Base-by-base conservation (phyloP, 2,329 filamentous ascomycete species). In the Ophiobolus disseminans region DNA sequence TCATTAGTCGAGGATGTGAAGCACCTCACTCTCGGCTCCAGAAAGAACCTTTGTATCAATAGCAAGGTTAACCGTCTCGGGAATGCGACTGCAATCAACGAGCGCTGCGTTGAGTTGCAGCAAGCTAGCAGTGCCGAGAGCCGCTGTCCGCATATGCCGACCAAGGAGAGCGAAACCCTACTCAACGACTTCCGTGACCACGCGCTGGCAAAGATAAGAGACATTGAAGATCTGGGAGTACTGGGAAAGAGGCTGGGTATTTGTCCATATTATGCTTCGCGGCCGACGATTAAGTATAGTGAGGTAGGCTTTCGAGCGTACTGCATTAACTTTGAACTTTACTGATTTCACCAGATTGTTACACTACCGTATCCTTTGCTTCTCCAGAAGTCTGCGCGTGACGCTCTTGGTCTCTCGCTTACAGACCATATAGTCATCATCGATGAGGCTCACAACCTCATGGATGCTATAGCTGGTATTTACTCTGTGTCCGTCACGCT, bases 381-480 rank as follows among this genome's bases (percentile, higher is more conserved):
- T 0, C 78, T 99, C 3, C 94, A 97, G 65, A 89, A 87, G 62
- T 89, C 86, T 3, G 92, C 94, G 0, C 82, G 94, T 39, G 92
- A 97, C 52, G 91, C 94, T 0, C 80, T 99, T 0, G 88, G 89
- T 0, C 86, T 99, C 34, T 93, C 88, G 19, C 75, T 99, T 7
- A 91, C 95, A 62, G 86, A 86, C 4, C 94, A 96, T 65, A 80
- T 99, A 0, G 86, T 99, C n/a, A 89, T 99, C 20, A 90, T 99
- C 38, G 94, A 99, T 60, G 94, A 99, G 76, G 94, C 94, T 0
- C 94, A 99, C 70, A 99, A 99, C 66, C 83, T 99, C 42, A 96
- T 97, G 88, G 92, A 97, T 70, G 91, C 93, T 0, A 90, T 99
- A 36, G 84, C 90, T 13, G 88, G 86, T 36, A 94, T 96, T 25